phyloP scores from a whole-genome alignment of 2,329 filamentous ascomycete genomes.

The Xylariaceae sp. region DNA sequence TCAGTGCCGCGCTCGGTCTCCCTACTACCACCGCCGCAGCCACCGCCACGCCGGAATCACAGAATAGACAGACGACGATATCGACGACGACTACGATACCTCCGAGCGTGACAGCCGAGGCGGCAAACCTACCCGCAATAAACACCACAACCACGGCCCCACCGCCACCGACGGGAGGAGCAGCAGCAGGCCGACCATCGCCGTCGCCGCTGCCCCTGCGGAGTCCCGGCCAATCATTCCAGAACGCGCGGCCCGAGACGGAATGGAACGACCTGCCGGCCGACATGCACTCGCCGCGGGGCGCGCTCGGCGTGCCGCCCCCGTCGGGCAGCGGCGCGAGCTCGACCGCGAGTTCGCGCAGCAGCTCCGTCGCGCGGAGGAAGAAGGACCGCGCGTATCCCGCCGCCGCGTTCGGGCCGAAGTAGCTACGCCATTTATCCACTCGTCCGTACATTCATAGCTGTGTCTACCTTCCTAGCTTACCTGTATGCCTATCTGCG shows the following conservation, averaged over 20 bases:
- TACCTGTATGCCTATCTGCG: no score
- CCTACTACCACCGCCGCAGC: neutral
- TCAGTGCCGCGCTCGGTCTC: constrained; percentile 23
- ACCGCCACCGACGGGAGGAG: constrained; percentile 10
- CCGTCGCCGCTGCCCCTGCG: constrained; percentile 21
- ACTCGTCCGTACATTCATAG: no score
- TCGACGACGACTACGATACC: neutral
- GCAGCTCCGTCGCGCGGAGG: constrained; percentile 56
- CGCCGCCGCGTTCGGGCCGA: constrained; percentile 59
- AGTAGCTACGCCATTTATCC: constrained; percentile 29
- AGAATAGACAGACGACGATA: neutral
- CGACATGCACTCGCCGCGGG: constrained; percentile 50
- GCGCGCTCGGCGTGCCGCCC: constrained; percentile 2
- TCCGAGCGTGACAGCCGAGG: constrained; percentile 34
- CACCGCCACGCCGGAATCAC: neutral
- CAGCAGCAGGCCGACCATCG: constrained; percentile 7
- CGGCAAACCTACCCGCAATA: constrained; percentile 31
- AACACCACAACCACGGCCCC: neutral
- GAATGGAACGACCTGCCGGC: constrained; percentile 69
- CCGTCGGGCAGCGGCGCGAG: constrained; percentile 36
- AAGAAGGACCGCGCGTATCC: constrained; percentile 66
- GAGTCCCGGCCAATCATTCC: constrained; percentile 51
- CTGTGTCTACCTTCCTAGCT: no score
- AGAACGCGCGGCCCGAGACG: constrained; percentile 59
- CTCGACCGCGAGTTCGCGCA: constrained; percentile 56